Conservation (phyloP, 805 yeast species). For the Kregervanrija fluxuum region DNA sequence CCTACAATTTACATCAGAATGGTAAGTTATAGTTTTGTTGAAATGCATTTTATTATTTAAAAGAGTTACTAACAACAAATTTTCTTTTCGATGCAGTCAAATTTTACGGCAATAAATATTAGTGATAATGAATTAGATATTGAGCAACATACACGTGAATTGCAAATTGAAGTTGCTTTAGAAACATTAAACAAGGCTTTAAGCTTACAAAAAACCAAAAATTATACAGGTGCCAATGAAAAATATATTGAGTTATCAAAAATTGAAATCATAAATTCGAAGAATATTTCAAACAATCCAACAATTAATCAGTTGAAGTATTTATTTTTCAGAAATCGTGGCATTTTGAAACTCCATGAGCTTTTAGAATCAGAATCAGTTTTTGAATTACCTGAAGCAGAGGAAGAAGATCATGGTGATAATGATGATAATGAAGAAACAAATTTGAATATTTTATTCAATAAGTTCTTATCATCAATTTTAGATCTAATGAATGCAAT, state of each 20-base stretch:
- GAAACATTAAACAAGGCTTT: conserved; percentile 69
- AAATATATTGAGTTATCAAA: conserved; percentile 58
- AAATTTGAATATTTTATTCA: conserved; percentile 21
- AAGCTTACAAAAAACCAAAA: conserved; percentile 43
- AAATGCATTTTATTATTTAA: no score
- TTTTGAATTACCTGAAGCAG: no score
- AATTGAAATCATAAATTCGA: conserved; percentile 54
- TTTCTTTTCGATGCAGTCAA: conserved; percentile 35
- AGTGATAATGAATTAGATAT: conserved; percentile 72
- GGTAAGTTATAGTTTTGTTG: no score
- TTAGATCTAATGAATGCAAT: conserved; percentile 63
- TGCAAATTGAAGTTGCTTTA: conserved; percentile 84
- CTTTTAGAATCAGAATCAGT: conserved; percentile 2
- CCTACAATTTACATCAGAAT: no score
- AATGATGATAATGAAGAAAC: conserved; percentile 15
- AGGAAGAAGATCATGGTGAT: conserved; percentile 7
- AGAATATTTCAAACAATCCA: conserved; percentile 41
- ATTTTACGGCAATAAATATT: conserved; percentile 74
- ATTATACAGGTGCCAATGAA: conserved; percentile 42
- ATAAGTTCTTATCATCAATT: conserved; percentile 26
- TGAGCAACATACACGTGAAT: conserved; percentile 86
- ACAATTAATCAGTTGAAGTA: conserved; percentile 68
- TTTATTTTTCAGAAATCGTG: conserved; percentile 75
- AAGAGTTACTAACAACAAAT: not conserved
- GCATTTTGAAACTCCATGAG: conserved; percentile 51